Percentiles rank a stretch among this genome's conserved stretches.
These are phyloP conservation scores for Conticribra guillardii DNA, from an alignment of 108 stramenopile genomes.

Conservation along the genomic window DNA sequence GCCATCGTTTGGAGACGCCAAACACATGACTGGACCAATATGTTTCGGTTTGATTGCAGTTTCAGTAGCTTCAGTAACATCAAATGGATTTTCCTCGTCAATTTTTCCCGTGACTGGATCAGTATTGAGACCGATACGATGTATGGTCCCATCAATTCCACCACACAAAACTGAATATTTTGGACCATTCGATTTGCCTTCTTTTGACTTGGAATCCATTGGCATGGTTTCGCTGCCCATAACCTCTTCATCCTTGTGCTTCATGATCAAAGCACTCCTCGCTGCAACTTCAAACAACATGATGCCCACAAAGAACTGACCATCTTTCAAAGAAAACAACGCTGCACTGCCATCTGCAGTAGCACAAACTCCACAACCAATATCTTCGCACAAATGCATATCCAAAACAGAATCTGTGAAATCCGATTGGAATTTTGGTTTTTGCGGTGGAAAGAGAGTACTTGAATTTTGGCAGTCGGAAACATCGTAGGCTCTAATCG, in stretches of 20 bases:
- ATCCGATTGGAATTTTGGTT: constrained; percentile 26
- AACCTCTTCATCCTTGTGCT: constrained; percentile 24
- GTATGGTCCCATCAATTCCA: constrained; percentile 53
- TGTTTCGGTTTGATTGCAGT: constrained; percentile 53
- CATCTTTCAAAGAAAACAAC: constrained; percentile 54
- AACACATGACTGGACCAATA: constrained; percentile 50
- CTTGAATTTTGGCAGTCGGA: constrained; percentile 25
- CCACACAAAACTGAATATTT: constrained; percentile 52
- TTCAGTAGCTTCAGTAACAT: constrained; percentile 20
- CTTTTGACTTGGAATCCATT: too few relatives aligned
- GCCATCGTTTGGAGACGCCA: constrained; percentile 57
- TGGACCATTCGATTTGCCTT: not conserved
- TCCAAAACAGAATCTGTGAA: constrained; percentile 40
- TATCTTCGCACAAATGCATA: constrained; percentile 47
- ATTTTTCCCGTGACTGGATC: constrained; percentile 20
- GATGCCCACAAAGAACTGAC: constrained; percentile 46
- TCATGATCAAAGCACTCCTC: constrained; percentile 51
- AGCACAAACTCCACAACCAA: constrained; percentile 54
- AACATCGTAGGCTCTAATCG: constrained; percentile 37
- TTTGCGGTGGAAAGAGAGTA: constrained; percentile 13
- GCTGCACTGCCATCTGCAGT: constrained; percentile 52
- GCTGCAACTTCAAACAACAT: constrained; percentile 45
- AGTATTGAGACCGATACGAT: constrained; percentile 43
- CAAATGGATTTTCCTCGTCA: constrained; percentile 36
- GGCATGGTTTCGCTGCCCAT: too few relatives aligned